These are phyloP conservation scores for Suillus decipiens DNA, from an alignment of 768 basidiomycete genomes.

Conservation along the genomic window DNA sequence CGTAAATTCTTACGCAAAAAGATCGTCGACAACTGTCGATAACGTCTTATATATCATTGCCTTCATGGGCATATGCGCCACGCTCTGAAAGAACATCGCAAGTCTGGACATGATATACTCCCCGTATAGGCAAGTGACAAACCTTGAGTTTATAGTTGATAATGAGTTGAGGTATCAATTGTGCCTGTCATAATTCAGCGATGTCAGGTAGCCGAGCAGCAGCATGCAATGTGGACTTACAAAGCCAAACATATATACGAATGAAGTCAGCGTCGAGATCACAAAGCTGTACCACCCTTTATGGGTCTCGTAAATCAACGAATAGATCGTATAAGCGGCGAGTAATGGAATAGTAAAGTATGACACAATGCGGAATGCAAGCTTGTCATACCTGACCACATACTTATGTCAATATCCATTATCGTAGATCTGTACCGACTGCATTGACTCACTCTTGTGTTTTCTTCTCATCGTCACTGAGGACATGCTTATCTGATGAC, in stretches of 20 bases:
- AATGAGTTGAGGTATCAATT: slow-evolving; percentile 84
- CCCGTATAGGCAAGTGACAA: slow-evolving; percentile 24
- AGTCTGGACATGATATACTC: slow-evolving; percentile 12
- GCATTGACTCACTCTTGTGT: slow-evolving; percentile 82
- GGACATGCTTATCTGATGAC: slow-evolving; percentile 81
- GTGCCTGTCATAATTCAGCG: slow-evolving; percentile 53
- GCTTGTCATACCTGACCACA: slow-evolving; percentile 71
- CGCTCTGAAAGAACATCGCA: slow-evolving; percentile 55
- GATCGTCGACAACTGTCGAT: slow-evolving; percentile 89
- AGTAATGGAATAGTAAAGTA: slow-evolving; percentile 86
- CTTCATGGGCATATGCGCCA: slow-evolving; percentile 98
- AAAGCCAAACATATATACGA: slow-evolving; percentile 97
- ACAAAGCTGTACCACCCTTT: slow-evolving; percentile 96
- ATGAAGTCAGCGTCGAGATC: slow-evolving; percentile 90
- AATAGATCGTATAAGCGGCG: slow-evolving; percentile 76
- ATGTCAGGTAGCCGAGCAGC: slow-evolving; percentile 16
- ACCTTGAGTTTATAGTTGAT: slow-evolving; percentile 98
- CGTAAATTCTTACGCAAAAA: slow-evolving; percentile 69
- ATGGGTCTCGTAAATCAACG: slow-evolving; percentile 80
- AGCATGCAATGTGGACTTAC: slow-evolving; percentile 51
- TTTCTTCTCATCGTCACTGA: slow-evolving; percentile 97
- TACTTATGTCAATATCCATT: slow-evolving; percentile 20
- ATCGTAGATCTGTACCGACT: slow-evolving; percentile 16
- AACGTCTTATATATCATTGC: slow-evolving; percentile 96
- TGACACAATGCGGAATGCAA: slow-evolving; percentile 94